Base-by-base conservation (phyloP, 306 rosid genomes). In the Cicer yamashitae region DNA sequence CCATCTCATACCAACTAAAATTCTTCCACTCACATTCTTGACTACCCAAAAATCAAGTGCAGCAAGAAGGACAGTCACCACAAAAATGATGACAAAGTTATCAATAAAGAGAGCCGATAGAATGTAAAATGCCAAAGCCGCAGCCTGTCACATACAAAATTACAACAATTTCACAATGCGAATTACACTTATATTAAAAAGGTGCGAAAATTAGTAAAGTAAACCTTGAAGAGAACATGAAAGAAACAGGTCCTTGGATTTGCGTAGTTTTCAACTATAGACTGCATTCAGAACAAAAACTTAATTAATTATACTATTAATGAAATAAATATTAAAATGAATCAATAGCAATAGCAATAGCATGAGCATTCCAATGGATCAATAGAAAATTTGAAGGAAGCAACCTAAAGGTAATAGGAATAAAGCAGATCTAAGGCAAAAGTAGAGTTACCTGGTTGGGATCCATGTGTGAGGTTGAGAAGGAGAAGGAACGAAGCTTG, bases 31-130 rank as follows among this genome's bases (percentile, higher is more conserved):
- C 59, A 96, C 98, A 84, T 96, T 96, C 92, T 96, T 96, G 17
- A 96, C 99, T 0, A 96, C 99, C 99, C 99, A 96, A 77, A 96
- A 96, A 81, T 96, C 99, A 81, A 96, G 91, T 14, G 99, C 99
- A 8, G 96, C 88, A 13, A 96, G 96, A 81, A 96, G 94, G 61
- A 96, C 99, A 60, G 99, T 92, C 81, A 90, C 97, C 87, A 96
- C 99, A 52, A 96, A 96, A 75, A 96, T 96, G 92, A 96, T 96
- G 67, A 92, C 99, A 69, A 96, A 96, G 86, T 85, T 92, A 75
- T 87, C 83, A 40, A 96, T 81, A 74, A 96, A 96, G 54, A 96
- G 84, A 61, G 98, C 82, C 44, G 96, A 96, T 37, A 96, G 96
- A 69, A 96, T 90, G 93, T 92, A 96, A 84, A 96, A 96, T 15